phyloP scores from a whole-genome alignment of 1,284 basidiomycete genomes.

The Agroathelia rolfsii region DNA sequence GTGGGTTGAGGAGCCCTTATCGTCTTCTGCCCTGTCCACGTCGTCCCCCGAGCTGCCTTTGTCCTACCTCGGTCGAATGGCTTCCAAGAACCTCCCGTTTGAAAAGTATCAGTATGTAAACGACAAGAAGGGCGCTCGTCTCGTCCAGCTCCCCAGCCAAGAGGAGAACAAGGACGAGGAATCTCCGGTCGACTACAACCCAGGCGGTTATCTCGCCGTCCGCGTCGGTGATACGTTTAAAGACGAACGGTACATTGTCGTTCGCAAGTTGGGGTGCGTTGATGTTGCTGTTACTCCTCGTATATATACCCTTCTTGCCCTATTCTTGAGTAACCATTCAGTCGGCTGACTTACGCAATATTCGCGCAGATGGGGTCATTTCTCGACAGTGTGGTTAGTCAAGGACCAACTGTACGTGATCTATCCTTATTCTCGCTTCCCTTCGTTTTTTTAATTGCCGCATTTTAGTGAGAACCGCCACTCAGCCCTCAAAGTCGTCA shows the following conservation, averaged over 20 bases:
- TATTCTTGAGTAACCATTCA: conserved; percentile 22
- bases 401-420: conserved; percentile 56
- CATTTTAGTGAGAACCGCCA: conserved; percentile 48
- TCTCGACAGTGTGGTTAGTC: conserved; percentile 80
- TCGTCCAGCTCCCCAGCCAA: conserved; percentile 54
- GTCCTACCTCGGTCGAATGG: too few species aligned
- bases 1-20: too few species aligned
- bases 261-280: conserved; percentile 74
- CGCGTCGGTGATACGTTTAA: conserved; percentile 76
- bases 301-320: conserved; percentile 13
- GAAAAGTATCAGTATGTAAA: conserved; percentile 68
- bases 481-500: conserved; percentile 87
- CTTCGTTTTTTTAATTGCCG: conserved; percentile 12
- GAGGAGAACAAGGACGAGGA: conserved; percentile 68
- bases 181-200: conserved; percentile 68
- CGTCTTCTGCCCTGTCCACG: too few species aligned
- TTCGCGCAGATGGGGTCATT: conserved; percentile 74
- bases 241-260: conserved; percentile 66
- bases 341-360: too few species aligned
- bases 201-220: conserved; percentile 73
- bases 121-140: conserved; percentile 55
- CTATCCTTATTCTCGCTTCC: conserved; percentile 13
- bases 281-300: conserved; percentile 7
- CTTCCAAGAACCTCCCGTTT: conserved; percentile 52
- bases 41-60: too few species aligned